Evolutionary conservation across 139 green algal genomes (phyloP).

Genomic region (Coelastrella sp.): DNA sequence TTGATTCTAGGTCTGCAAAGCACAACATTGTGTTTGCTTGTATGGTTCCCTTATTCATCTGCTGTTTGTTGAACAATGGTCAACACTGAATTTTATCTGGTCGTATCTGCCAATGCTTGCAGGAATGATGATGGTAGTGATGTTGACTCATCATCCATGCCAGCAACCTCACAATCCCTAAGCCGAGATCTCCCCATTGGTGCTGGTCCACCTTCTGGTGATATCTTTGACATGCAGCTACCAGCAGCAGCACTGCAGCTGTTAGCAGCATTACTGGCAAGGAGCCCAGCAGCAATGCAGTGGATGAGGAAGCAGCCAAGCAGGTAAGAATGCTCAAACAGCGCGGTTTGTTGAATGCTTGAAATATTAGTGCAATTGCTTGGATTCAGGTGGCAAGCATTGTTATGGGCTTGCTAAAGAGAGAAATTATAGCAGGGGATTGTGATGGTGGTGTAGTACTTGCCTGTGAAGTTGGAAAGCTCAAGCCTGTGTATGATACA

Average conservation of each 20-base stretch:
- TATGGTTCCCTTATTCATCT: no score
- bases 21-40: no score
- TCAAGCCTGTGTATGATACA: not conserved
- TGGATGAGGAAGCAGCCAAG: conserved; percentile 44
- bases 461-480: no score
- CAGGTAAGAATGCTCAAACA: not conserved
- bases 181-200: not conserved
- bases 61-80: no score
- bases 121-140: not conserved
- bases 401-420: no score
- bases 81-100: not conserved
- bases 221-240: conserved; percentile 44
- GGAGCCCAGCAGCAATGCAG: conserved; percentile 19
- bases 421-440: no score
- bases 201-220: not conserved
- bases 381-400: no score
- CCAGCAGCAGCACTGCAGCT: conserved; percentile 49
- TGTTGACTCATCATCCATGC: not conserved
- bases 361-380: no score
- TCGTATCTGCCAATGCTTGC: not conserved
- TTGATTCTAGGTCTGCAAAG: no score
- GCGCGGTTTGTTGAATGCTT: no score
- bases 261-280: conserved; percentile 51
- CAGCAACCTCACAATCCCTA: not conserved
- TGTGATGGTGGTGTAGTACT: no score